Evolutionary conservation across 306 rosid genomes (phyloP), one percentile per base, ranked within the genome.

Genomic region (Luffa aegyptiaca): DNA sequence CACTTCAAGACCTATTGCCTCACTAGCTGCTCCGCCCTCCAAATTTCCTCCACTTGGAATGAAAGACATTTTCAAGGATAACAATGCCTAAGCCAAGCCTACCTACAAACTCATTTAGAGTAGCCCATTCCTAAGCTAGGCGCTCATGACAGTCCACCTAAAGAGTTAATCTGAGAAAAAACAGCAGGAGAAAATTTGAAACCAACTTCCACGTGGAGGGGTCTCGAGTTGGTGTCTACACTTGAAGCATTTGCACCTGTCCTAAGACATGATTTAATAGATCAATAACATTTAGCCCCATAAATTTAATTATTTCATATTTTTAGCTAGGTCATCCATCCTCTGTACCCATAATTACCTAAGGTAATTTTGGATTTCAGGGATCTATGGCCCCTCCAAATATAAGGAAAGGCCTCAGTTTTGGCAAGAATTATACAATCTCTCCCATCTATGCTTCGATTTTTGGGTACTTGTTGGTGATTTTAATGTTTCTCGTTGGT

Each of bases 301-400:
- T 76, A 11, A 8, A 20, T 75, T 33, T 51, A 55, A 18, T 76
- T 76, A 76, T 53, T 51, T 75, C 66, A 76, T 42, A 18, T 56
- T n/a, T 72, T 53, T 76, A 12, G 80, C 36, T n/a, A n/a, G 69
- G 68, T n/a, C 80, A 55, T 37, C 20, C 12, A 76, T 18, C 80
- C 10, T 5, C 39, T 39, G 58, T 51, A 31, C 62, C 35, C 80
- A 76, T n/a, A 36, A 56, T 53, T 76, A 42, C 1, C 56, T 56
- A 26, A 76, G 36, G 51, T 76, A n/a, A n/a, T n/a, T n/a, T n/a
- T n/a, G n/a, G n/a, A n/a, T n/a, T n/a, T n/a, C n/a, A n/a, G n/a
- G n/a, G n/a, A n/a, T n/a, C n/a, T n/a, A n/a, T n/a, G n/a, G n/a
- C n/a, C n/a, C n/a, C n/a, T n/a, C n/a, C n/a, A n/a, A n/a, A n/a